These are phyloP conservation scores for Bretziella fagacearum DNA, from an alignment of 2,329 filamentous ascomycete species.

Conservation along the genomic window DNA sequence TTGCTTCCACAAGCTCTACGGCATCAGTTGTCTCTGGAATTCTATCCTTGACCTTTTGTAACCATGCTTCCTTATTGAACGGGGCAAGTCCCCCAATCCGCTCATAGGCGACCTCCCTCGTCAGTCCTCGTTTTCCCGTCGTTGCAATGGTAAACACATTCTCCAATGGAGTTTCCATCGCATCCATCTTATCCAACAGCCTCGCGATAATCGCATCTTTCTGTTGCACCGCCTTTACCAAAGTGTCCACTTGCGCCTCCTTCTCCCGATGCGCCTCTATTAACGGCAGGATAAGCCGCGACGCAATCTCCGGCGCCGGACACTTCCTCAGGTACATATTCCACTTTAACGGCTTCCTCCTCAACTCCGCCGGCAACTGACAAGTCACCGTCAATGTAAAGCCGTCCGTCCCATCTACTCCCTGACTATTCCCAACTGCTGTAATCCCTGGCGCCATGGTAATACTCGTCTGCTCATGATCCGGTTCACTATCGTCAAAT, in stretches of 20 bases:
- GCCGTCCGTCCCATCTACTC: conserved; percentile 17
- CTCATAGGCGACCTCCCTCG: conserved; percentile 28
- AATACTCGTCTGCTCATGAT: conserved; percentile 29
- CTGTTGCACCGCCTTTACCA: conserved; percentile 28
- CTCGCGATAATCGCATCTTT: conserved; percentile 36
- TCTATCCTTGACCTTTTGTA: neutral
- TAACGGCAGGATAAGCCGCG: conserved; percentile 35
- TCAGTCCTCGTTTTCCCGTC: conserved; percentile 28
- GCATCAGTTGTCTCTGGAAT: neutral
- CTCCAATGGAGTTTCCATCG: conserved; percentile 33
- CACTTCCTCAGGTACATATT: conserved; percentile 37
- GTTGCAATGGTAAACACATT: conserved; percentile 35
- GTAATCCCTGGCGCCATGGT: conserved; percentile 23
- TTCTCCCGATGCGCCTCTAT: conserved; percentile 29
- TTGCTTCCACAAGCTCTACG: conserved; percentile 2
- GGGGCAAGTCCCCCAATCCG: conserved; percentile 35
- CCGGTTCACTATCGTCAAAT: conserved; percentile 30
- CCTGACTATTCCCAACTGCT: conserved; percentile 19
- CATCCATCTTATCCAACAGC: conserved; percentile 37
- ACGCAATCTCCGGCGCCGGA: conserved; percentile 27
- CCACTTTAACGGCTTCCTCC: conserved; percentile 42
- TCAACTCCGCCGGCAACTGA: conserved; percentile 41
- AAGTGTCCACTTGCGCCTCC: conserved; percentile 25
- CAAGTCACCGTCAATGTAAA: conserved; percentile 39
- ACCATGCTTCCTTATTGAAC: conserved; percentile 21